Percentiles rank a stretch among this genome's conserved stretches.
Evolutionary conservation across 371 early-diverging fungal genomes (phyloP).

Genomic region (Mortierella sp.): DNA sequence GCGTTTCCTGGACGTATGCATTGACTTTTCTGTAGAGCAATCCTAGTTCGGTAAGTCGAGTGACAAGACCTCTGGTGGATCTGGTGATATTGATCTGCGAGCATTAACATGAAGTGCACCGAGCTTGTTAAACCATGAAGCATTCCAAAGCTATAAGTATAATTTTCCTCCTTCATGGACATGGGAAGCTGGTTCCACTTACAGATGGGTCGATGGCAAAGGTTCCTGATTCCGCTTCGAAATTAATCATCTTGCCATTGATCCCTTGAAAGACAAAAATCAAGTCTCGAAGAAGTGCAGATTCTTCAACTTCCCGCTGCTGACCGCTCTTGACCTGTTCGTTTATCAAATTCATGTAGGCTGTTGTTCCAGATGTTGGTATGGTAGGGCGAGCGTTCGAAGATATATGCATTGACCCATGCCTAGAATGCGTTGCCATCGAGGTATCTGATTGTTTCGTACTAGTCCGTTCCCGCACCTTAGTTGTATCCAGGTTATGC

Average conservation of each 20-base stretch:
- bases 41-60: constrained; percentile 76
- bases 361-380: not conserved
- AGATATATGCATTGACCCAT: constrained; percentile 19
- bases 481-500: constrained; percentile 52
- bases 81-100: constrained; percentile 63
- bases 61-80: constrained; percentile 71
- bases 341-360: constrained; percentile 18
- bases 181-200: not conserved
- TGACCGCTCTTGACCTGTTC: constrained; percentile 23
- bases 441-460: constrained; percentile 17
- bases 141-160: not conserved
- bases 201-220: constrained; percentile 69
- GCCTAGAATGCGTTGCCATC: constrained; percentile 23
- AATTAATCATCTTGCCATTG: constrained; percentile 87
- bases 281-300: constrained; percentile 83
- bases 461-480: constrained; percentile 29
- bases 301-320: constrained; percentile 72
- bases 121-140: not conserved
- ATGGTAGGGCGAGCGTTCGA: not conserved
- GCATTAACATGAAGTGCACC: not conserved
- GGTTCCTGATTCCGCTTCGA: constrained; percentile 60
- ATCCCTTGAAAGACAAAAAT: constrained; percentile 95
- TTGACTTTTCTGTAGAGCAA: constrained; percentile 76
- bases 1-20: constrained; percentile 59
- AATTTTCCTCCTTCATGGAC: not conserved